Conservation (phyloP, 805 yeast species). For the Candida cerambycidarum region DNA sequence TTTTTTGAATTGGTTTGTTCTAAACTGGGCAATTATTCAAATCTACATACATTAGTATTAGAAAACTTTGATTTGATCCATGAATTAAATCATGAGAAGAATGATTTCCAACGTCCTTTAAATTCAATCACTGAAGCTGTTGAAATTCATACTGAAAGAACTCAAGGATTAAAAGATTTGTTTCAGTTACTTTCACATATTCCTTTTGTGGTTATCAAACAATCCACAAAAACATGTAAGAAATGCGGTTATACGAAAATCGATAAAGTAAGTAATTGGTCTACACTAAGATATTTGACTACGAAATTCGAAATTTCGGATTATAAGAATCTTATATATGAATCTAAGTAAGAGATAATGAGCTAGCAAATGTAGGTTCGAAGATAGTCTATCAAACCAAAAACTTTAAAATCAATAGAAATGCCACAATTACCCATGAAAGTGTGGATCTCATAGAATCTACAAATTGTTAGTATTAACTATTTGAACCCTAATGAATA, state of each 20-base stretch:
- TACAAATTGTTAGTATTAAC: slow-evolving; percentile 5
- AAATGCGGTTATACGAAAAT: slow-evolving; percentile 31
- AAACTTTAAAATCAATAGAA: not conserved
- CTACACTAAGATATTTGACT: slow-evolving; percentile 14
- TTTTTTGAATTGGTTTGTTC: slow-evolving; percentile 36
- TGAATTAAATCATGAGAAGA: slow-evolving; percentile 16
- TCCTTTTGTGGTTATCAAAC: slow-evolving; percentile 21
- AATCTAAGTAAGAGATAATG: not conserved
- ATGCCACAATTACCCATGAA: not conserved
- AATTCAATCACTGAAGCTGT: not conserved
- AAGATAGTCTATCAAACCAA: no score
- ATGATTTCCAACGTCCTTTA: not conserved
- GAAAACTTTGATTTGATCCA: slow-evolving; percentile 32
- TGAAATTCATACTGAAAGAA: slow-evolving; percentile 2
- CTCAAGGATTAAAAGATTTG: slow-evolving; percentile 10
- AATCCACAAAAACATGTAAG: slow-evolving; percentile 29
- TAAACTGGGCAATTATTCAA: slow-evolving; percentile 29
- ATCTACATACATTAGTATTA: slow-evolving; percentile 25
- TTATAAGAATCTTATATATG: slow-evolving; percentile 3
- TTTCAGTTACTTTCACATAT: slow-evolving; percentile 21
- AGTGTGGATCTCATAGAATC: not conserved
- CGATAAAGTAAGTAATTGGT: slow-evolving; percentile 20
- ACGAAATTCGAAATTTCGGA: slow-evolving; percentile 10
- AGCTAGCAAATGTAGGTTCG: no score
- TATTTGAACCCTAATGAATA: slow-evolving; percentile 1